Evolutionary conservation across 2,329 filamentous ascomycete genomes (phyloP), one percentile per base, ranked within the genome.

Genomic region (Aspergillus piperis): DNA sequence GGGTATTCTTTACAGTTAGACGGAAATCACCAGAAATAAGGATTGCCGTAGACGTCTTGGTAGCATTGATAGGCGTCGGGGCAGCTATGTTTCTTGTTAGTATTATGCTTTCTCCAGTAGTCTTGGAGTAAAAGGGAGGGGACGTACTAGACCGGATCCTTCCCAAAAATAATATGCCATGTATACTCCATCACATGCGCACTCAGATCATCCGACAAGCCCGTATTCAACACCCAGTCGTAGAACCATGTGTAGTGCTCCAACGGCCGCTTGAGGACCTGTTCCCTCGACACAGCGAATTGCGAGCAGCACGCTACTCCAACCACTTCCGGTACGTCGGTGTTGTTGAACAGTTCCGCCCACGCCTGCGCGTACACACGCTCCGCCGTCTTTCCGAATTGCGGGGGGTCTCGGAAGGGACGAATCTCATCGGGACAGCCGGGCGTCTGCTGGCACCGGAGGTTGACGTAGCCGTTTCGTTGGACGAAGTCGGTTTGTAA

Each of bases 51-150:
- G 30, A 84, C 79, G 32, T 86, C 82, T 73, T 86, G 88, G 71
- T 88, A 88, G 70, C 86, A 89, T 11, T 83, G 80, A 49, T 78
- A 73, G 3, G 83, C 82, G 21, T 78, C 75, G 1, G 87, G 87
- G 66, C 86, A 89, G 63, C 86, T 81, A 2, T 84, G 5, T n/a
- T 5, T n/a, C 13, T 32, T 5, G 49, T 64, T 64, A 63, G 54
- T 53, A 17, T 25, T 1, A n/a, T 1, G 15, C 11, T 15, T n/a
- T 17, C n/a, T 13, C 13, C 8, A 11, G 0, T 30, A 30, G 0
- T 30, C 10, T 30, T 30, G 7, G 6, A 25, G 2, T 25, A 25
- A 5, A 21, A 3, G 3, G 15, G 23, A 13, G 36, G 39, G 17
- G 36, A 62, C 64, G n/a, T 59, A 63, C 57, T 59, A 68, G 13